A percentile compares a stretch with the other conserved stretches of the same genome.
phyloP scores from a whole-genome alignment of 305 asterid species.

The Petunia hybrid region DNA sequence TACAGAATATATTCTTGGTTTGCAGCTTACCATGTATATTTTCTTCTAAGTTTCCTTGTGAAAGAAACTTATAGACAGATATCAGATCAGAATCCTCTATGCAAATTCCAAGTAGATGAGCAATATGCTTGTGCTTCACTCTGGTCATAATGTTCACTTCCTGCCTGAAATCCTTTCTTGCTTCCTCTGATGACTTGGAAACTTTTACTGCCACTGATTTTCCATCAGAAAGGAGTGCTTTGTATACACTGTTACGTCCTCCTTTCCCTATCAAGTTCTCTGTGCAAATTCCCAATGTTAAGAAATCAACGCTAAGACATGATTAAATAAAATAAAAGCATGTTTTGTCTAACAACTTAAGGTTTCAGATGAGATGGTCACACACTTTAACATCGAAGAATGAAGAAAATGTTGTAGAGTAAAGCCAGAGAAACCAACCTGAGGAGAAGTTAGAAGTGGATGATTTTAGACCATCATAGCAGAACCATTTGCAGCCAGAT shows the following conservation, averaged over 20 bases:
- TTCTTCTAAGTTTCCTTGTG: slow-evolving; percentile 81
- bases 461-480: slow-evolving; percentile 58
- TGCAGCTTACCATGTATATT: slow-evolving; percentile 67
- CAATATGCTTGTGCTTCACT: slow-evolving; percentile 65
- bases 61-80: slow-evolving; percentile 69
- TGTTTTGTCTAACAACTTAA: neutral
- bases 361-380: no score
- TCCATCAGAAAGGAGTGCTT: slow-evolving; percentile 74
- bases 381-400: neutral
- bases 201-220: slow-evolving; percentile 79
- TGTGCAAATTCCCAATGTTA: slow-evolving; percentile 37
- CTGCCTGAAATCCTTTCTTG: slow-evolving; percentile 63
- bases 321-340: neutral
- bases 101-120: slow-evolving; percentile 79
- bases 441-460: slow-evolving; percentile 73
- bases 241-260: slow-evolving; percentile 81
- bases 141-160: slow-evolving; percentile 87
- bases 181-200: slow-evolving; percentile 62
- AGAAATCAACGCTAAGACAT: neutral
- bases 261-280: slow-evolving; percentile 84
- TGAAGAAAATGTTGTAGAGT: neutral
- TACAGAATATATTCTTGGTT: neutral
- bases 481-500: slow-evolving; percentile 61
- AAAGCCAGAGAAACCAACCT: slow-evolving; percentile 48
- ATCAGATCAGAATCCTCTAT: slow-evolving; percentile 60